Percentiles rank a stretch among this genome's conserved stretches.
Evolutionary conservation across 2,329 filamentous ascomycete species (phyloP).

Genomic region (Colletotrichum plurivorum): DNA sequence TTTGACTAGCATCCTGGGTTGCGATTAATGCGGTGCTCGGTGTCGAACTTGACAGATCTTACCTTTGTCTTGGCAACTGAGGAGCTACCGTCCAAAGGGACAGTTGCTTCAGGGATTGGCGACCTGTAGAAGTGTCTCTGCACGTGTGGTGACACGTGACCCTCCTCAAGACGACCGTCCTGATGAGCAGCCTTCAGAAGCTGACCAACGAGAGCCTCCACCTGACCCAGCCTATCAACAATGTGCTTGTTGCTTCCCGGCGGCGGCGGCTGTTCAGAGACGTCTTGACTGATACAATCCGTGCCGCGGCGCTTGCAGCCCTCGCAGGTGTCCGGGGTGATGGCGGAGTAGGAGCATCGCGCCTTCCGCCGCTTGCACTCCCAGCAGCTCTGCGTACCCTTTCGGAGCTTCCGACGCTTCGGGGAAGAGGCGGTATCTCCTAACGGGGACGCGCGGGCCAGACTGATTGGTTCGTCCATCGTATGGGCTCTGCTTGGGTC

Average conservation of each 20-base stretch:
- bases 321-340: conserved; percentile 11
- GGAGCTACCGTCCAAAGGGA: too few relatives aligned
- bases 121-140: neutral
- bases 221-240: conserved; percentile 49
- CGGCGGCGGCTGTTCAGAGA: conserved; percentile 51
- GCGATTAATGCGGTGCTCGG: too few relatives aligned
- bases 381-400: conserved; percentile 39
- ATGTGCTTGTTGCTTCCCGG: conserved; percentile 45
- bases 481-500: neutral
- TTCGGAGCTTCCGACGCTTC: conserved; percentile 35
- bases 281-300: conserved; percentile 60
- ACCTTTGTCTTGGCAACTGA: too few relatives aligned
- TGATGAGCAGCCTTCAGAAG: conserved; percentile 39
- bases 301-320: conserved; percentile 59
- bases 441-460: neutral
- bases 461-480: neutral
- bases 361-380: conserved; percentile 38
- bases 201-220: conserved; percentile 53
- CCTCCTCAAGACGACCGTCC: neutral
- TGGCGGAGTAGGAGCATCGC: conserved; percentile 20
- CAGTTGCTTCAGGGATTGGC: neutral
- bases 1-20: too few relatives aligned
- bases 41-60: too few relatives aligned
- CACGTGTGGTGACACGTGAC: neutral
- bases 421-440: neutral